A percentile compares a stretch with the other conserved stretches of the same genome.
Evolutionary conservation across 1,284 basidiomycete species (phyloP).

Genomic region (Leucoagaricus sp.): DNA sequence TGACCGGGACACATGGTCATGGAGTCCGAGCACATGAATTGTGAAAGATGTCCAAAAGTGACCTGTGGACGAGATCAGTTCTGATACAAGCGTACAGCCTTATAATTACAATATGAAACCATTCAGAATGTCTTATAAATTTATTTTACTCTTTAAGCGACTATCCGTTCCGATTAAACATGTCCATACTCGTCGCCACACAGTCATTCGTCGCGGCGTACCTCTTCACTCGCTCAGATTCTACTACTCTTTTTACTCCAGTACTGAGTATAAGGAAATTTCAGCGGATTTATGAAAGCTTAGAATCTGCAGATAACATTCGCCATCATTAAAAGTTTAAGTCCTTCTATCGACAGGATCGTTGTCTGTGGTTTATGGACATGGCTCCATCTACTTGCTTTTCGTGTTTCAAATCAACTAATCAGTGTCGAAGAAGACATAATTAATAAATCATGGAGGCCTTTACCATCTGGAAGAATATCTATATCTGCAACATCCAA

Average conservation of each 20-base stretch:
- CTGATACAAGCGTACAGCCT: no score
- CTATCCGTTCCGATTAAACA: no score
- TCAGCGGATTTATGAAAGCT: slow-evolving; percentile 1
- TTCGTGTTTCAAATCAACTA: slow-evolving; percentile 47
- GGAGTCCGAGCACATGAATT: no score
- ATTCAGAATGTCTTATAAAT: no score
- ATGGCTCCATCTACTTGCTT: slow-evolving; percentile 45
- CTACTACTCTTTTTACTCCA: slow-evolving; percentile 33
- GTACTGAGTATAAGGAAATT: slow-evolving; percentile 23
- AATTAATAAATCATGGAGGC: slow-evolving; percentile 45
- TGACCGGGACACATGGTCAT: no score
- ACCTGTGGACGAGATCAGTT: no score
- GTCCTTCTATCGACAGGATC: slow-evolving; percentile 22
- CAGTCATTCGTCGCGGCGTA: no score
- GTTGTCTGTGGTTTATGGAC: slow-evolving; percentile 39
- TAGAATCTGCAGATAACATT: slow-evolving; percentile 20
- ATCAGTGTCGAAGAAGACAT: slow-evolving; percentile 39
- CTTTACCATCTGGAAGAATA: slow-evolving; percentile 43
- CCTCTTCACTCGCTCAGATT: slow-evolving; percentile 35
- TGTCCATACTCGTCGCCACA: no score
- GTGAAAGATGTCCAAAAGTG: no score
- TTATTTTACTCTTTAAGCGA: no score
- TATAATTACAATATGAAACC: no score
- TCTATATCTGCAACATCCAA: slow-evolving; percentile 29
- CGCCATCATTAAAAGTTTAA: slow-evolving; percentile 21